Evolutionary conservation across 345 rosid genomes (phyloP).

Genomic region (Rhodamnia argentea): DNA sequence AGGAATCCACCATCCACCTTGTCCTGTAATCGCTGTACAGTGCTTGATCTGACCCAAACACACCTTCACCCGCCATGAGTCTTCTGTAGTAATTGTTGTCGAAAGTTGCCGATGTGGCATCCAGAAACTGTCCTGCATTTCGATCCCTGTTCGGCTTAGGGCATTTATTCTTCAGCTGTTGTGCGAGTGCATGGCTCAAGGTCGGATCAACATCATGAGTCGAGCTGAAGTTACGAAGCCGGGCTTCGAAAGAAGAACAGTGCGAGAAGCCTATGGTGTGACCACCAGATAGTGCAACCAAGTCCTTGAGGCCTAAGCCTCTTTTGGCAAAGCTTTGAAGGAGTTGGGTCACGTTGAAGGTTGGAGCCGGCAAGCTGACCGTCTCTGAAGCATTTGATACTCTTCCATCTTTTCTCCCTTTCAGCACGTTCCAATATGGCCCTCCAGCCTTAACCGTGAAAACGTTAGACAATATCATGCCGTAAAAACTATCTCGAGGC

Average conservation of each 20-base stretch:
- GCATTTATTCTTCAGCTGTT: constrained; percentile 34
- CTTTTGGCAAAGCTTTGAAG: constrained; percentile 57
- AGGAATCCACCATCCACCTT: constrained; percentile 48
- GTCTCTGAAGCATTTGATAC: constrained; percentile 57
- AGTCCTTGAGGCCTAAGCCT: constrained; percentile 61
- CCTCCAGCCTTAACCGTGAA: constrained; percentile 50
- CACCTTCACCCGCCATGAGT: constrained; percentile 40
- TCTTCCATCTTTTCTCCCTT: constrained; percentile 82
- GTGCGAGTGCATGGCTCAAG: constrained; percentile 36
- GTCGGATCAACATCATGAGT: constrained; percentile 52
- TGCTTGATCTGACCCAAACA: constrained; percentile 61
- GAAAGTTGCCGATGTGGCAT: constrained; percentile 45
- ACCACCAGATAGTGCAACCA: constrained; percentile 79
- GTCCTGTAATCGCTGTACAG: constrained; percentile 41
- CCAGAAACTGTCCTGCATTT: constrained; percentile 59
- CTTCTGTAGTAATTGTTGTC: constrained; percentile 64
- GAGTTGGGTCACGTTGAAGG: constrained; percentile 52
- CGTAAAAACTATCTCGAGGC: neutral
- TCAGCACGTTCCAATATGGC: constrained; percentile 51
- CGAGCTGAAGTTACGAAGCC: constrained; percentile 53
- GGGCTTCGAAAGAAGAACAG: constrained; percentile 62
- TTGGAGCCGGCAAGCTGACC: constrained; percentile 58
- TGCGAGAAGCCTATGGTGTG: constrained; percentile 78
- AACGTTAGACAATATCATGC: neutral
- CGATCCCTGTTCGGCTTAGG: constrained; percentile 29